Evolutionary conservation across 2,329 filamentous ascomycete genomes (phyloP), one percentile per base, ranked within the genome.

Genomic region (Fusarium liriodendri): DNA sequence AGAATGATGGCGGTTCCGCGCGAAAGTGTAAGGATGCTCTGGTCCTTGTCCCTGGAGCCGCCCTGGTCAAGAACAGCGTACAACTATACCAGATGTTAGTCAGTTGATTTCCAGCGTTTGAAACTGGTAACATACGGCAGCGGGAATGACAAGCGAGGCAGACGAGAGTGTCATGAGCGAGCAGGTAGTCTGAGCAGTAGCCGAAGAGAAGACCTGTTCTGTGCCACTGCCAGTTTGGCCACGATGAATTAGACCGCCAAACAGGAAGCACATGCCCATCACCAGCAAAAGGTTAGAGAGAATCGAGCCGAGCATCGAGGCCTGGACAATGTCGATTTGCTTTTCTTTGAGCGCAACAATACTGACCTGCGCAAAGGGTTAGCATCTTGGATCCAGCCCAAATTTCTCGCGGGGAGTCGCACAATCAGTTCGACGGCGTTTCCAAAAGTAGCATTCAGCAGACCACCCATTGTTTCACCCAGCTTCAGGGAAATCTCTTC

Each of bases 311-410:
- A 98, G 91, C 95, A 98, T 98, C 73, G 95, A 97, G 22, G 96
- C 93, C 85, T 98, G 97, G n/a, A 98, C 96, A 74, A 98, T 95
- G 78, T 96, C 92, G 80, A 98, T 97, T 84, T 98, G 93, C 72
- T 91, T 91, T 77, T 97, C 91, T 75, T 87, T 90, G 54, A 99
- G 89, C 20, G 97, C 97, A 73, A 98, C 93, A 77, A 98, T 96
- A 82, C 94, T 97, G 80, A 97, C 94, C 94, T 96, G 80, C 20
- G 22, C 0, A n/a, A 14, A 1, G 6, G 42, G 60, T 79, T 72
- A 74, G 73, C 62, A 25, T 66, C 16, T 33, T 5, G 18, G 18
- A 32, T 52, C 18, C 35, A 9, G 11, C 11, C 22, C 16, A 33
- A 45, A 10, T 13, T 38, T 5, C 38, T 33, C n/a, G 9, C 2